Evolutionary conservation across 495 filamentous ascomycete species (phyloP).

Genomic region (Daldinia loculata): DNA sequence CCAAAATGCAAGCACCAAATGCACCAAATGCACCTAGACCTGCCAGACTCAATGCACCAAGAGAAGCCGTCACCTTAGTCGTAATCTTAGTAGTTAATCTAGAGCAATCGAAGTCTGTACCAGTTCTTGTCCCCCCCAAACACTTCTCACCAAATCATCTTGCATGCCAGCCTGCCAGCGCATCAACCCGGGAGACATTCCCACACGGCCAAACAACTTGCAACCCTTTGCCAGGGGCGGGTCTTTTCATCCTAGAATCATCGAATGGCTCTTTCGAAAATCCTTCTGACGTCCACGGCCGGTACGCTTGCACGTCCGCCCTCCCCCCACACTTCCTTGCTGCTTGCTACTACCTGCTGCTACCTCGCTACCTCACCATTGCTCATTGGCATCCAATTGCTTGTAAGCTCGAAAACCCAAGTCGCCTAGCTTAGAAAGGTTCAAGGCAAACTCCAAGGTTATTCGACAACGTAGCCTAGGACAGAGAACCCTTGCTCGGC

Average conservation of each 20-base stretch:
- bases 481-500: slow-evolving; percentile 39
- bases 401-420: slow-evolving; percentile 35
- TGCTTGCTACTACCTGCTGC: not conserved
- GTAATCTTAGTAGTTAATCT: slow-evolving; percentile 13
- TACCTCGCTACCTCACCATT: slow-evolving; percentile 36
- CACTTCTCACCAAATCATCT: slow-evolving; percentile 37
- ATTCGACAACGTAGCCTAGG: slow-evolving; percentile 43
- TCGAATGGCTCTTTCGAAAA: slow-evolving; percentile 40
- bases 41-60: slow-evolving; percentile 7
- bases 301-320: slow-evolving; percentile 18
- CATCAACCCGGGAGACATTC: slow-evolving; percentile 41
- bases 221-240: slow-evolving; percentile 40
- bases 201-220: slow-evolving; percentile 37
- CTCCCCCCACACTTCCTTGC: slow-evolving; percentile 36
- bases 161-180: slow-evolving; percentile 42
- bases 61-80: slow-evolving; percentile 5
- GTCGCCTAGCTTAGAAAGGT: slow-evolving; percentile 32
- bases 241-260: slow-evolving; percentile 28
- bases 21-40: not conserved
- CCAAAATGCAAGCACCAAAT: not conserved
- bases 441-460: slow-evolving; percentile 30
- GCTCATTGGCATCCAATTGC: slow-evolving; percentile 40
- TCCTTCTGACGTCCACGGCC: slow-evolving; percentile 21
- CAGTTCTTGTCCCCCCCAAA: slow-evolving; percentile 18
- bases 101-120: slow-evolving; percentile 10